Evolutionary conservation across 23 red algal species (phyloP), one percentile per base, ranked within the genome.

Genomic region (Cyanidium caldarium): DNA sequence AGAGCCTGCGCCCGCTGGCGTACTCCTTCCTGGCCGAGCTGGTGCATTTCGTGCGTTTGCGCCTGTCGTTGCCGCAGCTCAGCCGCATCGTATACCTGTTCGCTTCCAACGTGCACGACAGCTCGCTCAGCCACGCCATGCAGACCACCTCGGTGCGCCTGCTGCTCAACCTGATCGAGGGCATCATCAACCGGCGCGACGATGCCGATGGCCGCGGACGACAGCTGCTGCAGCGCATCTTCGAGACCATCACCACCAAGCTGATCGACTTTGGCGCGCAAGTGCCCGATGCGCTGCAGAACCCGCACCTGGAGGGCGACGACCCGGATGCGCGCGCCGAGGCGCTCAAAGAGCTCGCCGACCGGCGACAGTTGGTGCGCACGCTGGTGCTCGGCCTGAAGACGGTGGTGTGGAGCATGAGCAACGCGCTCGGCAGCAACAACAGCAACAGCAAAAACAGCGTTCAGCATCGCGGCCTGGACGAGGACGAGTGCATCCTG

Each of bases 21-120:
- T 96, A 96, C 70, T 96, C 84, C 0, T 96, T 96, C 46, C 70
- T 96, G 1, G 91, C 91, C 38, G 91, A 96, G 66, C 79, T 96
- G 40, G 80, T 96, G 1, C 91, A 96, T 67, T 79, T 77, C 42
- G 78, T 96, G 17, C 80, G 91, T 35, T 58, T 74, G 35, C 58
- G 84, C 29, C 45, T 96, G 45, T 76, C 80, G 33, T 44, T 82
- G 20, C 76, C 70, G 28, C 84, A 88, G 57, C 40, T 88, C 65
- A 58, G 76, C 37, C 82, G 70, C 41, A 84, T 88, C 72, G 74
- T 96, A 17, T 85, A 68, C 39, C 42, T 96, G 21, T 96, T 96
- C 42, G 82, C 80, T 5, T 87, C 84, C 34, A 96, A 96, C 73
- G 67, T 96, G 38, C 81, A 88, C 71, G 91, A 96, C 68, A 41